Percentiles rank a stretch among this genome's conserved stretches.
Evolutionary conservation across 176 grass and related monocot species (phyloP).

Genomic region (barley (Hordeum vulgare)): DNA sequence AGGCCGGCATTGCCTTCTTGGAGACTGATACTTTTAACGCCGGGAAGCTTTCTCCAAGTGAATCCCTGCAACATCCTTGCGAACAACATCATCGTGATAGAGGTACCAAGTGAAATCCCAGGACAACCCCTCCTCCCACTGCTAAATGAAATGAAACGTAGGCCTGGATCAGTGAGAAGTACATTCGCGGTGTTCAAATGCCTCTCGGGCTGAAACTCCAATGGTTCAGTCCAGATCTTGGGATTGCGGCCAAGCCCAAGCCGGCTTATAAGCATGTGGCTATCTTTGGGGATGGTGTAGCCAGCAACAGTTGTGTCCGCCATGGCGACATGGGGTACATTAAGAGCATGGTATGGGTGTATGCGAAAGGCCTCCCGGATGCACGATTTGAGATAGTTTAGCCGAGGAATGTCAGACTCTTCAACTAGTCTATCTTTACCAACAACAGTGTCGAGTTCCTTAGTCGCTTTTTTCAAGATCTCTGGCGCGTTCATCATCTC

Average conservation of each 20-base stretch:
- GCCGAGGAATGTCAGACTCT: not conserved
- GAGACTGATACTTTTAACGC: not conserved
- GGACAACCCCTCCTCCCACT: conserved; percentile 26
- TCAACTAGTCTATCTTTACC: not conserved
- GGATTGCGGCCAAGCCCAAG: not conserved
- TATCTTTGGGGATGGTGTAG: not conserved
- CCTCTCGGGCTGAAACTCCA: not conserved
- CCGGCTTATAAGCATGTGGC: not conserved
- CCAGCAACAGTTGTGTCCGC: not conserved
- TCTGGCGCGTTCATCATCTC: not conserved
- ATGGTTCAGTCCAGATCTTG: not conserved
- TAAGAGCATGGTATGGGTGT: not conserved
- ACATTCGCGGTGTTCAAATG: not conserved
- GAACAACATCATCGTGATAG: conserved; percentile 18
- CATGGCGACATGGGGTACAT: not conserved
- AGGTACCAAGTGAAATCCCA: not conserved
- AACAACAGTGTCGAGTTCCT: not conserved
- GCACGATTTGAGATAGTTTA: conserved; percentile 1
- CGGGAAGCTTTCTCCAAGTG: not conserved
- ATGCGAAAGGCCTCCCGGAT: not conserved
- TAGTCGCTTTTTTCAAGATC: not conserved
- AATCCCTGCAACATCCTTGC: conserved; percentile 43
- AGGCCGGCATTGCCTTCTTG: conserved; percentile 2
- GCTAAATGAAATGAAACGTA: conserved; percentile 33
- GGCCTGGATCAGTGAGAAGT: conserved; percentile 13